These are phyloP conservation scores for Cinchona pubescens DNA, from an alignment of 257 asterid genomes.

Conservation along the genomic window DNA sequence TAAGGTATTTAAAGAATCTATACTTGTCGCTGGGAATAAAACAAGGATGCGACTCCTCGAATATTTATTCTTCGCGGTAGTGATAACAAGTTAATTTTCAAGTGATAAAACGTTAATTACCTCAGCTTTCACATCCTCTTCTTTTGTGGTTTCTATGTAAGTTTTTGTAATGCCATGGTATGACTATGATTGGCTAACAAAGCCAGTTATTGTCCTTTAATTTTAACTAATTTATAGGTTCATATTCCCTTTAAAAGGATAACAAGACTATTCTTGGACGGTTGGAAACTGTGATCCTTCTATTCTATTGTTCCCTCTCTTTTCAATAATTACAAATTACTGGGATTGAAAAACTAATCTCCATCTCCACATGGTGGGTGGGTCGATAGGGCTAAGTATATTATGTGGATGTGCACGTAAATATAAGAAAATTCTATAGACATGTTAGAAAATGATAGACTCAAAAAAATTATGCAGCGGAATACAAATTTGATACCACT, in stretches of 20 bases:
- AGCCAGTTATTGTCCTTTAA: conserved; percentile 31
- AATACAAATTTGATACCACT: no score
- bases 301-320: conserved; percentile 31
- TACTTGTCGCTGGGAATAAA: conserved; percentile 14
- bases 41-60: conserved; percentile 8
- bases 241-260: conserved; percentile 10
- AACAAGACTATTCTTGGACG: conserved; percentile 23
- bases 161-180: conserved; percentile 18
- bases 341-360: conserved; percentile 17
- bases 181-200: conserved; percentile 37
- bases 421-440: no score
- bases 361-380: conserved; percentile 30
- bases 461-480: no score
- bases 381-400: conserved; percentile 8
- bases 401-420: no score
- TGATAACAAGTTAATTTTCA: not conserved
- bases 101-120: conserved; percentile 31
- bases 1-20: no score
- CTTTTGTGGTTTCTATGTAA: conserved; percentile 19
- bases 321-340: conserved; percentile 15
- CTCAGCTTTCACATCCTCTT: conserved; percentile 21
- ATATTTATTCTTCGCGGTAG: conserved; percentile 8
- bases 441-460: no score
- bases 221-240: conserved; percentile 21
- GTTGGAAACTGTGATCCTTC: conserved; percentile 49